A percentile compares a stretch with the other conserved stretches of the same genome.
Conservation (phyloP, 2,329 filamentous ascomycete genomes). For the Colletotrichum caudatum region DNA sequence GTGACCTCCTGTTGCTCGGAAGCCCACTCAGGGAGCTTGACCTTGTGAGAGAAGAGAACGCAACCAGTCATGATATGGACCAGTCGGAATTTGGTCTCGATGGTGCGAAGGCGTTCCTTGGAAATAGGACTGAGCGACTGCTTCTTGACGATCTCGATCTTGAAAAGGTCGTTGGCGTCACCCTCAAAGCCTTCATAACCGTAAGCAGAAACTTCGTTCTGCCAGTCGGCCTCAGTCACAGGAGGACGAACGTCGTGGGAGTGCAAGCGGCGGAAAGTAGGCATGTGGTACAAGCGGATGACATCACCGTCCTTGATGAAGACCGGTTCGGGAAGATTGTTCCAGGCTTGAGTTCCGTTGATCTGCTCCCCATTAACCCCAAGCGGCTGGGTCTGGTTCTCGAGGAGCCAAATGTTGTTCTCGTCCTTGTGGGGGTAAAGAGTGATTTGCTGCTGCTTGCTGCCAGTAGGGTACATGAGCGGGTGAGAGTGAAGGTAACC, state of each 20-base stretch:
- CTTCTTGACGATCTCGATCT: slow-evolving; percentile 92
- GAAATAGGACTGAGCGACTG: slow-evolving; percentile 83
- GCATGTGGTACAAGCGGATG: slow-evolving; percentile 84
- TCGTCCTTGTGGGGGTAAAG: slow-evolving; percentile 99
- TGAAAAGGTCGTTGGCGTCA: slow-evolving; percentile 96
- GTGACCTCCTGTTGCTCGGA: slow-evolving; percentile 99
- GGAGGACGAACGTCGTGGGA: slow-evolving; percentile 94
- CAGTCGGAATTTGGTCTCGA: slow-evolving; percentile 96
- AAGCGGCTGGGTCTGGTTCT: slow-evolving; percentile 95
- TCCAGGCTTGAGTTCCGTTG: slow-evolving; percentile 87
- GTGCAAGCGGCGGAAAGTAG: slow-evolving; percentile 90
- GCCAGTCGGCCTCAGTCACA: slow-evolving; percentile 90
- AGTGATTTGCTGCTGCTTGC: slow-evolving; percentile 98
- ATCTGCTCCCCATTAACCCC: slow-evolving; percentile 80
- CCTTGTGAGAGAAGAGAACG: slow-evolving; percentile 96
- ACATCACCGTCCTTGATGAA: slow-evolving; percentile 84
- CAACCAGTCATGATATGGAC: slow-evolving; percentile 98
- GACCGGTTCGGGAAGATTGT: slow-evolving; percentile 72
- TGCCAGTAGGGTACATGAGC: slow-evolving; percentile 97
- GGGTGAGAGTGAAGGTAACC: slow-evolving; percentile 97
- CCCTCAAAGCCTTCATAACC: slow-evolving; percentile 97
- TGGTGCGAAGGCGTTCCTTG: slow-evolving; percentile 89
- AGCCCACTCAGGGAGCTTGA: slow-evolving; percentile 98
- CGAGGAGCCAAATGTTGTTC: slow-evolving; percentile 94
- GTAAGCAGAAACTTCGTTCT: slow-evolving; percentile 96